phyloP scores from a whole-genome alignment of 257 asterid species.

The Nicotiana sylvestris region DNA sequence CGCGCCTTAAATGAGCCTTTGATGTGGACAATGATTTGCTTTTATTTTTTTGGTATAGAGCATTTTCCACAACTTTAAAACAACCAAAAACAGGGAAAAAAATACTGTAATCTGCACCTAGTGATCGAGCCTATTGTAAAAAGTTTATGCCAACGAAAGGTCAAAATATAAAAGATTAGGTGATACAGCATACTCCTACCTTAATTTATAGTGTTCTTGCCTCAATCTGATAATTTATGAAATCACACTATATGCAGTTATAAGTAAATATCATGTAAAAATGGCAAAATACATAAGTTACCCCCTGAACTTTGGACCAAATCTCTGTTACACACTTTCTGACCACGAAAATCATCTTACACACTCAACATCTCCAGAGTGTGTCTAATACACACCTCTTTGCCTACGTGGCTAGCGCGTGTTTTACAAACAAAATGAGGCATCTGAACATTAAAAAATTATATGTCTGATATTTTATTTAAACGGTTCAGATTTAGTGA shows the following conservation, averaged over 20 bases:
- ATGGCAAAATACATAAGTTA: too few relatives aligned
- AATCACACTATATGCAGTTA: not conserved
- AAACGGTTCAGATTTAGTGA: too few relatives aligned
- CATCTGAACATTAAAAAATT: too few relatives aligned
- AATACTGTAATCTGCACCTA: not conserved
- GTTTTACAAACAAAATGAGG: too few relatives aligned
- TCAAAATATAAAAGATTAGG: not conserved
- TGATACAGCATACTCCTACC: not conserved
- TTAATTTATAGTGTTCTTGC: not conserved
- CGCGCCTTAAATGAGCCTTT: too few relatives aligned
- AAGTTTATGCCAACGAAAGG: not conserved
- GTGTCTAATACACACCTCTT: too few relatives aligned
- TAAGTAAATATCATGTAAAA: not conserved
- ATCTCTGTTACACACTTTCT: too few relatives aligned
- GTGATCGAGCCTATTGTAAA: not conserved
- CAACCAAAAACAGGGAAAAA: not conserved
- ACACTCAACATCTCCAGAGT: too few relatives aligned
- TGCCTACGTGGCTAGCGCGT: too few relatives aligned
- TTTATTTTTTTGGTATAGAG: not conserved
- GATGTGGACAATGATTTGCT: not conserved
- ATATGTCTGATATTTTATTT: too few relatives aligned
- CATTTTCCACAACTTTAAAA: not conserved
- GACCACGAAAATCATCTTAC: too few relatives aligned
- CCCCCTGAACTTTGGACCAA: too few relatives aligned
- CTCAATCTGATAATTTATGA: not conserved